phyloP scores from a whole-genome alignment of 2,329 filamentous ascomycete genomes.

The Phialocephala sp. region DNA sequence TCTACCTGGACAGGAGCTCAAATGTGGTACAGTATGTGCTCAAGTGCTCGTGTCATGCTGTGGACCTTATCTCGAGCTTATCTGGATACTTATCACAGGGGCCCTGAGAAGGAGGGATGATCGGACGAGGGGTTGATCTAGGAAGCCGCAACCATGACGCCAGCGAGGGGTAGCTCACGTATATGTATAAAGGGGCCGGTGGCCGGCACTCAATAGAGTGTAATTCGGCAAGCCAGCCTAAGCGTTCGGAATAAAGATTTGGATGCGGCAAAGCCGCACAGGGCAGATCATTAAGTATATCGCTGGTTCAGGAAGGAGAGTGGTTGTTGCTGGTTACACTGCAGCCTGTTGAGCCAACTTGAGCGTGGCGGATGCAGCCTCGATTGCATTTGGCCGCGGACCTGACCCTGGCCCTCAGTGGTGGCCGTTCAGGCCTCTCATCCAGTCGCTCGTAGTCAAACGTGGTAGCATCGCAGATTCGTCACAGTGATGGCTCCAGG shows the following conservation, averaged over 20 bases:
- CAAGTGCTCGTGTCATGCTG: slow-evolving; percentile 10
- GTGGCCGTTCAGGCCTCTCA: neutral
- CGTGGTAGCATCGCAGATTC: neutral
- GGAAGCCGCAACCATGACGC: slow-evolving; percentile 6
- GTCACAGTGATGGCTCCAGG: neutral
- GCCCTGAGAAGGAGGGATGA: slow-evolving; percentile 1
- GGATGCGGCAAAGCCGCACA: neutral
- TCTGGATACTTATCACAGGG: slow-evolving; percentile 7
- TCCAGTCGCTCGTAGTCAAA: neutral
- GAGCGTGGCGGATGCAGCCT: slow-evolving; percentile 12
- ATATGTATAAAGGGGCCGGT: neutral
- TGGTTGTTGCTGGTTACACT: neutral
- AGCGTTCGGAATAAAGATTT: neutral
- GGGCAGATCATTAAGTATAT: slow-evolving; percentile 4
- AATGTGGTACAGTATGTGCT: neutral
- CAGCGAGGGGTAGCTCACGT: slow-evolving; percentile 2
- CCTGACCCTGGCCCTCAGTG: neutral
- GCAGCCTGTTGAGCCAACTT: neutral
- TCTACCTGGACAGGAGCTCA: neutral
- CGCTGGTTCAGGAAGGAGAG: slow-evolving; percentile 4
- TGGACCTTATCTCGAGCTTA: slow-evolving; percentile 3
- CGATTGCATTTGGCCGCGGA: slow-evolving; percentile 1
- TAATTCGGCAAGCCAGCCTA: neutral
- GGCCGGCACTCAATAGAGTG: slow-evolving; percentile 2
- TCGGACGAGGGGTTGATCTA: slow-evolving; percentile 7